A percentile compares a stretch with the other conserved stretches of the same genome.
These are phyloP conservation scores for Begonia masoniana DNA, from an alignment of 306 rosid genomes.

Conservation along the genomic window DNA sequence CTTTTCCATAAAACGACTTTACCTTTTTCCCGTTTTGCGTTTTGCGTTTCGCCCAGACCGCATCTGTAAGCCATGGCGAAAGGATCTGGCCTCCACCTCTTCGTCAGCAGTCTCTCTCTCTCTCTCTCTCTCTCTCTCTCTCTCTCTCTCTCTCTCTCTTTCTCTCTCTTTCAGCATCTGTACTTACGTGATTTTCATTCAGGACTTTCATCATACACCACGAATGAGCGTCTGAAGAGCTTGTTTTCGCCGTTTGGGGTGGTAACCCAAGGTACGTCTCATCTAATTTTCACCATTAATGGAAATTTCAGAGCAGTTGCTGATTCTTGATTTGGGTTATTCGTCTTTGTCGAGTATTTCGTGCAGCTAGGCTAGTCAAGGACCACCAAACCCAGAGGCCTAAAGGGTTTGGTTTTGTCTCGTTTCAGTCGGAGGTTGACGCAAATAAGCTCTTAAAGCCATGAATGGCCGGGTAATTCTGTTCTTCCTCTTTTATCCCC, in stretches of 20 bases:
- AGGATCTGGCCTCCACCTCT: conserved; percentile 30
- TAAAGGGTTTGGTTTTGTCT: conserved; percentile 82
- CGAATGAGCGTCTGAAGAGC: conserved; percentile 24
- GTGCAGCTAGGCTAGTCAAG: conserved; percentile 31
- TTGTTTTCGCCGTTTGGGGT: conserved; percentile 59
- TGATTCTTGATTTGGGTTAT: not conserved
- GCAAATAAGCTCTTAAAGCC: conserved; percentile 60
- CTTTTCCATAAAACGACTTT: too few species aligned
- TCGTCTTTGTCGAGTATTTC: not conserved
- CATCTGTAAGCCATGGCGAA: conserved; percentile 28
- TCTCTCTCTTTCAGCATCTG: not conserved
- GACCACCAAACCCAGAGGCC: conserved; percentile 50
- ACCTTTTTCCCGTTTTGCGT: too few species aligned
- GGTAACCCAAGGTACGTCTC: conserved; percentile 33
- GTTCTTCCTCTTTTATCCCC: not conserved
- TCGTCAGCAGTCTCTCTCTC: conserved; percentile 34
- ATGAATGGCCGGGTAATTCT: conserved; percentile 72
- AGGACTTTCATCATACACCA: conserved; percentile 58
- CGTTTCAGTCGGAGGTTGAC: conserved; percentile 36
- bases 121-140: conserved; percentile 8
- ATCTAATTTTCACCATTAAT: not conserved
- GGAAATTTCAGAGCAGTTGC: not conserved
- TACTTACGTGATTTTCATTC: conserved; percentile 4
- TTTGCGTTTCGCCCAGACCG: not conserved
- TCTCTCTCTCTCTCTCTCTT: conserved; percentile 6